Evolutionary conservation across 352 stramenopile species (phyloP), one percentile per base, ranked within the genome.

Genomic region (Peronosclerospora sorghi): DNA sequence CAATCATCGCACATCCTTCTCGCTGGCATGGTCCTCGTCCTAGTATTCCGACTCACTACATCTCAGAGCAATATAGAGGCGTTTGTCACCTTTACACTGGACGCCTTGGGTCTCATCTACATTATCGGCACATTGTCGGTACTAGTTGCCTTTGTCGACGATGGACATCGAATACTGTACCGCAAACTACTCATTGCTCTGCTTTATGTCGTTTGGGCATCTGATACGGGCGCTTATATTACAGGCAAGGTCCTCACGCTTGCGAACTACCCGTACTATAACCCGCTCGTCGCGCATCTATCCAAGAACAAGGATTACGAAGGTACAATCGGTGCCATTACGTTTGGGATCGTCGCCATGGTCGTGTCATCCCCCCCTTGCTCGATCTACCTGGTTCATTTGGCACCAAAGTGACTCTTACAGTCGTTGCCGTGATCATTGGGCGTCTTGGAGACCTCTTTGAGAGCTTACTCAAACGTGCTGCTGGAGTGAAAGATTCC

Each of bases 291-390:
- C 1, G 82, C 83, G 3, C 86, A 91, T 34, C 60, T 96, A 7
- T 97, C 85, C 42, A 93, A 94, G 18, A 97, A 97, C 71, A 98
- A 98, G 58, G 95, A 96, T 35, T 85, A 97, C n/a, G 92, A 98
- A 65, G 94, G 94, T n/a, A 89, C 94, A 8, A 37, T 97, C 5
- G 87, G 83, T 10, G 94, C 89, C 2, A 56, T 81, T 6, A 30
- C 81, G 0, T 82, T 79, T n/a, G 86, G 78, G 12, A 53, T 96
- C 32, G 71, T 74, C 13, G 83, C 90, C 8, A 96, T 92, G 68
- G 62, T 89, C 10, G 60, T 93, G 24, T 61, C 64, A 8, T n/a
- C n/a, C n/a, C 64, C 18, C 21, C 68, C 5, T 9, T 77, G 14
- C 83, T 93, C 46, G 54, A 74, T 8, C 32, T 95, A 0, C 73